These are phyloP conservation scores for Epichloe gansuensis DNA, from an alignment of 2,329 filamentous ascomycete genomes.

Conservation along the genomic window DNA sequence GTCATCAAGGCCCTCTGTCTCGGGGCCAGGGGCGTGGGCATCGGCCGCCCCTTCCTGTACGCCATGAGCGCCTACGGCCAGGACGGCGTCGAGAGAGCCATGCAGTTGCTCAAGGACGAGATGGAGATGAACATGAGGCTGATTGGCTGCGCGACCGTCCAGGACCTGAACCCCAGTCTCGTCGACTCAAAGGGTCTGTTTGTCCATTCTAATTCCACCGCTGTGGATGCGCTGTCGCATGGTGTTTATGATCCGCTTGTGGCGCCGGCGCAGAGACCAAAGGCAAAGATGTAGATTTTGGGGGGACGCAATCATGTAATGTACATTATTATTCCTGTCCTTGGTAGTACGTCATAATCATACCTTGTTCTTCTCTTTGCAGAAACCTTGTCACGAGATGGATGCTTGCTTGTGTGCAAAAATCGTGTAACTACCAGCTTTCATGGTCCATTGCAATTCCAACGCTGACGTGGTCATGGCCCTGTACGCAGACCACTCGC, in stretches of 20 bases:
- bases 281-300: slow-evolving; percentile 31
- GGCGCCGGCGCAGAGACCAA: slow-evolving; percentile 38
- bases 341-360: too few species aligned
- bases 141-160: slow-evolving; percentile 65
- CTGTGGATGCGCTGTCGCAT: slow-evolving; percentile 34
- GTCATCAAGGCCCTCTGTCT: slow-evolving; percentile 92
- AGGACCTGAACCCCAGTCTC: slow-evolving; percentile 68
- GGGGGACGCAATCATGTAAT: background rate
- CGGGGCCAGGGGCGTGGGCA: slow-evolving; percentile 83
- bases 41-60: slow-evolving; percentile 88
- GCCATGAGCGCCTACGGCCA: slow-evolving; percentile 91
- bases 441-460: too few species aligned
- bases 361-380: too few species aligned
- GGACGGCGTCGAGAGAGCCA: slow-evolving; percentile 78
- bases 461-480: too few species aligned
- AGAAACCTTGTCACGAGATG: too few species aligned
- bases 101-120: slow-evolving; percentile 88
- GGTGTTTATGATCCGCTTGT: slow-evolving; percentile 43
- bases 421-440: too few species aligned
- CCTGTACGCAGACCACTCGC: too few species aligned
- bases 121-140: slow-evolving; percentile 99
- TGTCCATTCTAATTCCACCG: slow-evolving; percentile 36
- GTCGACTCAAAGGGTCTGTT: slow-evolving; percentile 64
- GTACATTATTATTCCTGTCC: too few species aligned
- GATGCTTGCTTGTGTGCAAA: too few species aligned